Conservation (phyloP, 306 rosid genomes). For the Cucumis cinereus region DNA sequence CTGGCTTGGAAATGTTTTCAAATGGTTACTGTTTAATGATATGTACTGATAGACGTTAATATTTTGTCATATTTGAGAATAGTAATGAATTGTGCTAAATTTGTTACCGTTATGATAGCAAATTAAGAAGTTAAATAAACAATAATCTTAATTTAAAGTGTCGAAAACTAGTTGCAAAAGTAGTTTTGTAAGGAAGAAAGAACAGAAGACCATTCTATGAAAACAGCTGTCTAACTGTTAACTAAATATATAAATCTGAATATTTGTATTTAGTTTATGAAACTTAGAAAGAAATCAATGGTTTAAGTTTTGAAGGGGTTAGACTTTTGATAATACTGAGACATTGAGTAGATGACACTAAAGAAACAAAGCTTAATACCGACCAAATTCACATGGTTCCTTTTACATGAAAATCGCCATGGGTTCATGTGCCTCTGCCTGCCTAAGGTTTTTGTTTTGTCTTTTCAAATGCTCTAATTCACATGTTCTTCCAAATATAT, state of each 20-base stretch:
- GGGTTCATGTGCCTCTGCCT: background rate
- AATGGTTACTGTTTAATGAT: too few species aligned
- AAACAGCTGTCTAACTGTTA: background rate
- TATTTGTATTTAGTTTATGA: background rate
- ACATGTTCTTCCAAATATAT: background rate
- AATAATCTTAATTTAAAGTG: too few species aligned
- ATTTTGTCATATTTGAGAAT: too few species aligned
- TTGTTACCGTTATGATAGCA: too few species aligned
- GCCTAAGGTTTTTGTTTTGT: background rate
- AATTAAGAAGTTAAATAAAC: too few species aligned
- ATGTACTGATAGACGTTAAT: too few species aligned
- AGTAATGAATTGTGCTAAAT: too few species aligned
- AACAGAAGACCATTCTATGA: background rate
- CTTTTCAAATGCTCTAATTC: background rate
- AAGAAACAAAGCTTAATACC: background rate
- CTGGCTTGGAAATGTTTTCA: background rate
- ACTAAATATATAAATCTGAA: background rate
- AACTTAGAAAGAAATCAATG: background rate
- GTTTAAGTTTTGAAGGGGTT: background rate
- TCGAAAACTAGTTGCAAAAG: too few species aligned
- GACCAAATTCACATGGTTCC: background rate
- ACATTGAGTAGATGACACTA: background rate
- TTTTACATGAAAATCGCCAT: background rate
- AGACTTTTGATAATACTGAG: background rate
- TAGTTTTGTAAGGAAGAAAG: too few species aligned